Conservation (phyloP, 2,329 filamentous ascomycete species). For the Sporothrix pallida region DNA sequence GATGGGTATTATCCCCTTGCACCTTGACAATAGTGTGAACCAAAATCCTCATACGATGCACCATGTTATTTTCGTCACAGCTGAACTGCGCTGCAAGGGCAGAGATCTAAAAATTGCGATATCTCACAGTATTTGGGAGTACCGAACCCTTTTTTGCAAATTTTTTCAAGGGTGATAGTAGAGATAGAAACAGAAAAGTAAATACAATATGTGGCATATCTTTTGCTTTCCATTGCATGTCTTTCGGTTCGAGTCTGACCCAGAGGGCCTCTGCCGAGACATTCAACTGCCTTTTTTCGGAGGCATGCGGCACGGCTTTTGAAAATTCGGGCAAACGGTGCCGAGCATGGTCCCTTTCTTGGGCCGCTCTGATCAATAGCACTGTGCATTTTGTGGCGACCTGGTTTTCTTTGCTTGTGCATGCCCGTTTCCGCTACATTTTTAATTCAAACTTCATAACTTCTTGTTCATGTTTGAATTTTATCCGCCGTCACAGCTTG, state of each 20-base stretch:
- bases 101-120: background rate
- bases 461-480: background rate
- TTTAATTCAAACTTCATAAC: background rate
- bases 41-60: background rate
- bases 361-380: background rate
- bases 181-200: too few species aligned
- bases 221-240: too few species aligned
- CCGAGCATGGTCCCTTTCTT: background rate
- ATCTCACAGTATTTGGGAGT: background rate
- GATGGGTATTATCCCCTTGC: too few species aligned
- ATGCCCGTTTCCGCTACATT: background rate
- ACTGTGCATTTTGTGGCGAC: background rate
- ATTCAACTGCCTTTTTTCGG: background rate
- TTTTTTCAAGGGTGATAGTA: too few species aligned
- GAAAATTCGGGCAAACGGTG: background rate
- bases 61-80: background rate
- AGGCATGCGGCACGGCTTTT: background rate
- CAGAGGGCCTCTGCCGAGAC: background rate
- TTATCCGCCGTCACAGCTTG: too few species aligned
- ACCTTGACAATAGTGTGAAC: too few species aligned
- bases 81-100: conserved; percentile 3
- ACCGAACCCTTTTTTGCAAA: background rate
- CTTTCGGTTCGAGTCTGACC: background rate
- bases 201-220: too few species aligned
- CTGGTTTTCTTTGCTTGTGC: background rate